Evolutionary conservation across 1,139 yeast species (phyloP).

Genomic region (Taphrina pruni): DNA sequence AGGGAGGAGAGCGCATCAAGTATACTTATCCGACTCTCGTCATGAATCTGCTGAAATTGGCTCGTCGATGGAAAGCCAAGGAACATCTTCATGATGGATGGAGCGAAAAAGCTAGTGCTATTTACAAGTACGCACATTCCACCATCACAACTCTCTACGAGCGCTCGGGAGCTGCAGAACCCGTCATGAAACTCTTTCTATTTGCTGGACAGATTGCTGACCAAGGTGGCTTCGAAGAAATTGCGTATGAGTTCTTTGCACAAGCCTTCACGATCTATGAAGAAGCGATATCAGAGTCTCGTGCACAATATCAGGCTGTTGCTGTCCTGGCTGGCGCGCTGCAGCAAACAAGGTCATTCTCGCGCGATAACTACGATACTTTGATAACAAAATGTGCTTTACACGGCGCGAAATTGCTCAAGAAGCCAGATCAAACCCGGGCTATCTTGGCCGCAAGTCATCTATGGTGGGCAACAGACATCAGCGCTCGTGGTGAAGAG

Average conservation of each 20-base stretch:
- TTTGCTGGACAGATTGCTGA: constrained; percentile 69
- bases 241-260: constrained; percentile 86
- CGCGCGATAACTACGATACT: constrained; percentile 72
- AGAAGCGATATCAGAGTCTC: constrained; percentile 72
- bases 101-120: constrained; percentile 55
- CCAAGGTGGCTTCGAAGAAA: constrained; percentile 66
- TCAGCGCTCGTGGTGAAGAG: constrained; percentile 58
- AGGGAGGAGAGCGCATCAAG: constrained; percentile 62
- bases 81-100: constrained; percentile 48
- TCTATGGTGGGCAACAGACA: constrained; percentile 78
- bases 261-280: constrained; percentile 89
- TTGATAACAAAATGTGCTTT: constrained; percentile 83
- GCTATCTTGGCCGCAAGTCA: constrained; percentile 88
- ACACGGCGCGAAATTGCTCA: constrained; percentile 84
- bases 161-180: constrained; percentile 57
- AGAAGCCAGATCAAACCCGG: constrained; percentile 93
- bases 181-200: constrained; percentile 58
- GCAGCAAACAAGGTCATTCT: constrained; percentile 63
- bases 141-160: constrained; percentile 71
- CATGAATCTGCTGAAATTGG: constrained; percentile 63
- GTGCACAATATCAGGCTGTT: constrained; percentile 63
- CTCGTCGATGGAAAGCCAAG: constrained; percentile 57
- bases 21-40: constrained; percentile 79
- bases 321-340: constrained; percentile 67
- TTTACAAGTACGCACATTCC: constrained; percentile 76